These are phyloP conservation scores for Ramularia endophylla DNA, from an alignment of 2,329 filamentous ascomycete species.

Conservation along the genomic window DNA sequence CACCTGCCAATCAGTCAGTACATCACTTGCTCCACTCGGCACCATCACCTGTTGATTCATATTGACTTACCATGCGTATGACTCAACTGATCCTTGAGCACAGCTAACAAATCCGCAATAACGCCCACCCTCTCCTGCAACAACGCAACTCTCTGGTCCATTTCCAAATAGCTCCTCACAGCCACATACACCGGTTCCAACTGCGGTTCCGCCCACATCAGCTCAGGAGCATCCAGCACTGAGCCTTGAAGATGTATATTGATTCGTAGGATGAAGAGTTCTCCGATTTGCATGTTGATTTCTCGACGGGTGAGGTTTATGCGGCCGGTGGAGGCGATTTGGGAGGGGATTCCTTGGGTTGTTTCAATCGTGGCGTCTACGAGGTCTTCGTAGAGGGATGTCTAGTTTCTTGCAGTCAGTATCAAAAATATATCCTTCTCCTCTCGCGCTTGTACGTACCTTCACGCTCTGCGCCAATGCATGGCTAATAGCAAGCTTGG, in stretches of 20 bases:
- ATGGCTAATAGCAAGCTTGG: slow-evolving; percentile 92
- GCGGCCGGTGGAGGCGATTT: slow-evolving; percentile 88
- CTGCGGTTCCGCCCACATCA: slow-evolving; percentile 98
- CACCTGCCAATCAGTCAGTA: slow-evolving; percentile 27
- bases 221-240: slow-evolving; percentile 90
- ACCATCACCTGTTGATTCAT: not conserved
- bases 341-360: slow-evolving; percentile 86
- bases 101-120: slow-evolving; percentile 85
- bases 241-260: slow-evolving; percentile 97
- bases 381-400: slow-evolving; percentile 91
- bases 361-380: slow-evolving; percentile 90
- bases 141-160: slow-evolving; percentile 89
- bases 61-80: slow-evolving; percentile 77
- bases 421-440: no score
- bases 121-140: slow-evolving; percentile 87
- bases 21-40: not conserved
- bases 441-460: slow-evolving; percentile 48
- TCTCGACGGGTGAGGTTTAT: slow-evolving; percentile 81
- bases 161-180: slow-evolving; percentile 91
- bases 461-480: slow-evolving; percentile 95
- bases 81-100: slow-evolving; percentile 91
- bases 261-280: slow-evolving; percentile 95
- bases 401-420: no score
- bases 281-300: slow-evolving; percentile 99
- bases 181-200: slow-evolving; percentile 95